Conservation (phyloP, 805 yeast genomes). For the Yarrowia phangngaensis region DNA sequence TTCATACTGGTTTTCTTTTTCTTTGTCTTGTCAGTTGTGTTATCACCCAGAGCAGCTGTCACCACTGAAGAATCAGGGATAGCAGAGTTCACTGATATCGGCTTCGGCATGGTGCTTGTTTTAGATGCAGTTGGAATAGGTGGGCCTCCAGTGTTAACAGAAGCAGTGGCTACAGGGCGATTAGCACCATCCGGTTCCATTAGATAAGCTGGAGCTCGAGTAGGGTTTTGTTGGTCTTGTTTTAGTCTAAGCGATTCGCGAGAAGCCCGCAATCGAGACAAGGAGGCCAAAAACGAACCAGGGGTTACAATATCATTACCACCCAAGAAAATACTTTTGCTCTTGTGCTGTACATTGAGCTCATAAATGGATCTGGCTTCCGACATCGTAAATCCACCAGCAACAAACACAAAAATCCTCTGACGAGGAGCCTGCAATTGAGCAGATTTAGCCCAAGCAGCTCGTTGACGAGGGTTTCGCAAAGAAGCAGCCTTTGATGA, state of each 20-base stretch:
- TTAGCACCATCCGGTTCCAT: constrained; percentile 21
- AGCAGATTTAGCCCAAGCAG: constrained; percentile 65
- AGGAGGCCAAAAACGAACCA: constrained; percentile 35
- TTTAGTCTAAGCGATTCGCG: constrained; percentile 37
- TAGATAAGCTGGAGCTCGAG: constrained; percentile 22
- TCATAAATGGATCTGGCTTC: constrained; percentile 77
- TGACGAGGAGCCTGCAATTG: constrained; percentile 46
- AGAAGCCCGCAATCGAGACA: constrained; percentile 35
- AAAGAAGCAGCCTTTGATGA: constrained; percentile 47
- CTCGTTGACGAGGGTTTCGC: constrained; percentile 67
- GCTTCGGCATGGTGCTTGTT: constrained; percentile 2
- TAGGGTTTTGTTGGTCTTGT: constrained; percentile 18
- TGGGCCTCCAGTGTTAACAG: constrained; percentile 12
- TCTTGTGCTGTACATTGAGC: constrained; percentile 50
- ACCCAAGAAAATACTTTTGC: constrained; percentile 77
- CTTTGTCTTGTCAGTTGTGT: constrained; percentile 18
- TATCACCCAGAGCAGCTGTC: constrained; percentile 2
- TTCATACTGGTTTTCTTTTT: constrained; percentile 29
- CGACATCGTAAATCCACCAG: constrained; percentile 86
- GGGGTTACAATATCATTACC: constrained; percentile 64
- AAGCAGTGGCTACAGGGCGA: constrained; percentile 10
- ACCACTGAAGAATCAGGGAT: constrained; percentile 1
- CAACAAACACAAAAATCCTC: constrained; percentile 70
- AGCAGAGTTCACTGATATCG: constrained; percentile 8
- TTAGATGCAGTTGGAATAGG: constrained; percentile 19